Evolutionary conservation across 306 rosid genomes (phyloP).

Genomic region (Acacia melanoxylon): DNA sequence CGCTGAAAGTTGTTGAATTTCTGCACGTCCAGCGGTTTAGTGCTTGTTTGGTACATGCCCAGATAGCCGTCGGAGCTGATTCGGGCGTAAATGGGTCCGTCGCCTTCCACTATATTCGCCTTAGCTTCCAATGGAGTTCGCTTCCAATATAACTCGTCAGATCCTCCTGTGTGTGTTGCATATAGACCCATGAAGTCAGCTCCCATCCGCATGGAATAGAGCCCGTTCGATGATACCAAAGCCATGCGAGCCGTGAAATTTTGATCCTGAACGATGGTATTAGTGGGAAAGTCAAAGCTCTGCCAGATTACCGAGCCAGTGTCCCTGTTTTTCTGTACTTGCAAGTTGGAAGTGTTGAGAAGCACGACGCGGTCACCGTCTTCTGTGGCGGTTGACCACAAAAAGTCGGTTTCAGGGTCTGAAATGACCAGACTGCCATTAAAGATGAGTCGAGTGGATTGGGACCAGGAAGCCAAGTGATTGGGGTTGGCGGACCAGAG

Average conservation of each 20-base stretch:
- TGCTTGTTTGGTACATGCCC: constrained; percentile 75
- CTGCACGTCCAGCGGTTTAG: constrained; percentile 59
- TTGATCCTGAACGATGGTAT: constrained; percentile 72
- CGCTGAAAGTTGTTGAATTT: constrained; percentile 63
- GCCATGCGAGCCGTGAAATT: constrained; percentile 59
- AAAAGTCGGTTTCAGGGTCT: constrained; percentile 35
- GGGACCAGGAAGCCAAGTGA: constrained; percentile 51
- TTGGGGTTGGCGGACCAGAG: constrained; percentile 71
- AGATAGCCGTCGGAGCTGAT: constrained; percentile 65
- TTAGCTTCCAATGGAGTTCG: constrained; percentile 57
- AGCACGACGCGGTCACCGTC: constrained; percentile 54
- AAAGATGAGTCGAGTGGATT: constrained; percentile 56
- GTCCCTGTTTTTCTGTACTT: constrained; percentile 28
- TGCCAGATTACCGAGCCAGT: constrained; percentile 52
- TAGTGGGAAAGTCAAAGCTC: constrained; percentile 70
- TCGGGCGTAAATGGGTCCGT: constrained; percentile 66
- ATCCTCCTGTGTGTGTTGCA: constrained; percentile 28
- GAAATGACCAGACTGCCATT: constrained; percentile 70
- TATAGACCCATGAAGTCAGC: constrained; percentile 61
- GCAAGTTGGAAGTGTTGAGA: constrained; percentile 69
- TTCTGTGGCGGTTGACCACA: constrained; percentile 68
- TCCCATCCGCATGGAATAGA: constrained; percentile 57
- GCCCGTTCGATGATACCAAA: constrained; percentile 46
- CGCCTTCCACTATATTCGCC: constrained; percentile 45
- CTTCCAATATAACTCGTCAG: constrained; percentile 55